Conservation (phyloP, 176 grass and related monocot species). For the Avena eriantha region DNA sequence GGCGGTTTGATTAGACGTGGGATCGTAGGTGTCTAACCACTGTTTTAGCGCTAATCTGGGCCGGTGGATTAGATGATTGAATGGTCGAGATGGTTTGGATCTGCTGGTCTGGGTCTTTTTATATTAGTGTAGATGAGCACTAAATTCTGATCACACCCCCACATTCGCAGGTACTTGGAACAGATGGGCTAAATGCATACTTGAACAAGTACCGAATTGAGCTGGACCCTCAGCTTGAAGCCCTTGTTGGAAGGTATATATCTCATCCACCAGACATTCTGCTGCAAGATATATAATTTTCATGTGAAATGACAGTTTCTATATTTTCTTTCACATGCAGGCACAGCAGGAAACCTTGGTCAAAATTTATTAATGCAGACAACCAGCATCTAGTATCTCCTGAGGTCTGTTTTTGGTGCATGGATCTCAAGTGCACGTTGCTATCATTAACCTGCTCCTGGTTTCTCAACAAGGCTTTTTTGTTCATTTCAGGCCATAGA, state of each 20-base stretch:
- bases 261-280: conserved; percentile 2
- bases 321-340: conserved; percentile 45
- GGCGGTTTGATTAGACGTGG: no score
- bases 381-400: conserved; percentile 92
- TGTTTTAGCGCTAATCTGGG: no score
- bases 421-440: not conserved
- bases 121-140: not conserved
- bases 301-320: conserved; percentile 24
- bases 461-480: conserved; percentile 22
- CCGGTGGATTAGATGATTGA: no score
- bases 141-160: not conserved
- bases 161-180: conserved; percentile 76
- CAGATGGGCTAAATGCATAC: conserved; percentile 84
- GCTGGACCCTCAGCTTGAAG: conserved; percentile 95
- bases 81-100: no score
- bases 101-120: no score
- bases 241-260: conserved; percentile 89
- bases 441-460: conserved; percentile 10
- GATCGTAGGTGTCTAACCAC: no score
- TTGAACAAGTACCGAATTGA: conserved; percentile 90
- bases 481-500: conserved; percentile 74
- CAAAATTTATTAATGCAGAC: conserved; percentile 92
- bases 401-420: conserved; percentile 57
- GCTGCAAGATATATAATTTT: not conserved
- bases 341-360: conserved; percentile 93